Evolutionary conservation across 371 early-diverging fungal genomes (phyloP), one percentile per base, ranked within the genome.

Genomic region (Furculomyces boomerangus): DNA sequence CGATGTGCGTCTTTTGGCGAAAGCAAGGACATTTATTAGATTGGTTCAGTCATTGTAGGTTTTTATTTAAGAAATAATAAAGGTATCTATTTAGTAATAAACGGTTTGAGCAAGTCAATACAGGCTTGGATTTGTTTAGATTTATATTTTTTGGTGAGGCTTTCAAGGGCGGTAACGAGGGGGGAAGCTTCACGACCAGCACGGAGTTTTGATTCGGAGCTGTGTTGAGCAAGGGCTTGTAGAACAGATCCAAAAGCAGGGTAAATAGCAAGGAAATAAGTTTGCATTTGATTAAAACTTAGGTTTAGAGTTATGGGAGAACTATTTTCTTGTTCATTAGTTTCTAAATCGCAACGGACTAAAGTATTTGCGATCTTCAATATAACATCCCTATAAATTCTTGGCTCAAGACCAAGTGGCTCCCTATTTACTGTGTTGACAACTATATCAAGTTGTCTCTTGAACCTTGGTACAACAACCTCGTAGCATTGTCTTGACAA

Each of bases 401-500:
- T 57, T 20, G 70, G 67, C 53, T 70, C 69, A n/a, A 68, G 51
- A 22, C 64, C 66, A 49, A 68, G 51, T 32, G 66, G 66, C 50
- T 70, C 69, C 40, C 64, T 70, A 28, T 60, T 54, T 28, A 69
- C 57, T 0, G 71, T 66, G 10, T 57, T 32, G 29, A 61, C 41
- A 13, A 70, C 65, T 2, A 68, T 56, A 27, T 70, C 65, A 28
- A 71, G 41, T 53, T 71, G 71, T 2, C 64, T 58, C 25, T 54
- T 62, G 52, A 70, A 56, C 13, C 71, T 57, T 25, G 71, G 71
- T 2, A 61, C 61, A 0, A 70, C 65, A 0, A 70, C 52, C 22
- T 55, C 50, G 0, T 58, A 57, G 1, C 71, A 46, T 63, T 70
- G 71, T 16, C 52, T 53, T 32, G 58, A 53, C 10, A 68, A 55